phyloP scores from a whole-genome alignment of 257 asterid species.

The Nicotiana obtusifolia region DNA sequence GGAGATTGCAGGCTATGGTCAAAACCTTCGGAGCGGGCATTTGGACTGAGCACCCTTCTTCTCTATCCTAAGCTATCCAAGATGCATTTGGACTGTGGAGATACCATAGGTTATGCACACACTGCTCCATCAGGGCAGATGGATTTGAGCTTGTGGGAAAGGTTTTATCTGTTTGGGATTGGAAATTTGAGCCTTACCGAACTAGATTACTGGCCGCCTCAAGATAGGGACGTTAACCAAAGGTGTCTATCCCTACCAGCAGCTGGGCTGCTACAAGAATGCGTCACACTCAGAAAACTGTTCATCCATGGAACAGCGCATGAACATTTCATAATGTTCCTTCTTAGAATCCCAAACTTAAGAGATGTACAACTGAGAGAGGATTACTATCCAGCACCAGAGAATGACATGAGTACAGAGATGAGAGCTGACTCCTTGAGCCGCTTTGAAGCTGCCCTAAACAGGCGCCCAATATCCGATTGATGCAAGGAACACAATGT shows the following conservation, averaged over 20 bases:
- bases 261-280: slow-evolving; percentile 62
- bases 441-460: slow-evolving; percentile 71
- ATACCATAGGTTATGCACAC: slow-evolving; percentile 70
- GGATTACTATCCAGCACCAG: slow-evolving; percentile 94
- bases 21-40: slow-evolving; percentile 40
- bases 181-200: slow-evolving; percentile 45
- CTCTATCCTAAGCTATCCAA: slow-evolving; percentile 48
- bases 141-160: slow-evolving; percentile 92
- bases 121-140: slow-evolving; percentile 89
- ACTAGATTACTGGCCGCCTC: slow-evolving; percentile 93
- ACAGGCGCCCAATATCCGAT: slow-evolving; percentile 58
- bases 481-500: slow-evolving; percentile 18
- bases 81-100: slow-evolving; percentile 86
- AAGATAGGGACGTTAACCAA: slow-evolving; percentile 82
- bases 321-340: slow-evolving; percentile 74
- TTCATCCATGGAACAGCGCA: slow-evolving; percentile 89
- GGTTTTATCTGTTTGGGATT: slow-evolving; percentile 61
- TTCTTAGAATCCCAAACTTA: slow-evolving; percentile 37
- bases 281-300: slow-evolving; percentile 58
- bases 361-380: slow-evolving; percentile 87
- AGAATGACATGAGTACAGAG: slow-evolving; percentile 95
- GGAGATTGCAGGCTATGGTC: slow-evolving; percentile 80
- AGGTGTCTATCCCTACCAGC: slow-evolving; percentile 82
- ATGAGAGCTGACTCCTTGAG: slow-evolving; percentile 83
- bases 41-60: slow-evolving; percentile 54